Base-by-base conservation (phyloP, 1,284 basidiomycete genomes). In the Marasmius sp. region DNA sequence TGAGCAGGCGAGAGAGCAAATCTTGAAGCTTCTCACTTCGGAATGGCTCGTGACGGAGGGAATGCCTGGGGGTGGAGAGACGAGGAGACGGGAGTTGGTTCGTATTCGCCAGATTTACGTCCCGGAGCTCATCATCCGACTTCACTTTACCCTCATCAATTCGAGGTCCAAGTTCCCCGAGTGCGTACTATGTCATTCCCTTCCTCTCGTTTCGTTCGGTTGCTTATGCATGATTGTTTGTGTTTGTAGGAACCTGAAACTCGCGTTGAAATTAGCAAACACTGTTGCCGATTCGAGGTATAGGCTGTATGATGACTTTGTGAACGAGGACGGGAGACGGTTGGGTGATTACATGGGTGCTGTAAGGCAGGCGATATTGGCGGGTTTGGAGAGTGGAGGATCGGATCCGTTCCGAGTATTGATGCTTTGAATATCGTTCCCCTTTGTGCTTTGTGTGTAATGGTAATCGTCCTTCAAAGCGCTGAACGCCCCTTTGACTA, bases 231-330 rank as follows among this genome's bases (percentile, higher is more conserved):
- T 22, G 52, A 48, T 38, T n/a, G 18, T 38, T 53, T 63, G 12
- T 68, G 95, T 38, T 55, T 64, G 12, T 68, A 95, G 94, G 60
- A 94, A 97, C 70, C 81, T 97, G n/a, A 88, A 89, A 68, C 82
- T 85, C 14, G 89, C 91, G 0, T 76, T 98, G 59, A 79, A 90
- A 39, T 81, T 99, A 2, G 87, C 88, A 14, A 94, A 92, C 68
- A 80, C 94, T 38, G 90, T 99, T 1, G 96, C 95, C 0, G 93
- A 96, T 74, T 94, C 94, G 66, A 84, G 92, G 51, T 92, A 94
- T 74, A 87, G 87, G 69, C 77, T 98, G 33, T 97, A 95, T 72
- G 87, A 93, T 64, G 94, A 95, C 72, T 97, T 98, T 73, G 81
- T 91, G 33, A 81, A 81, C 57, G 79, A 82, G 60, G 80, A 84